Conservation (phyloP, 345 rosid genomes). For the Eutrema heterophyllum region DNA sequence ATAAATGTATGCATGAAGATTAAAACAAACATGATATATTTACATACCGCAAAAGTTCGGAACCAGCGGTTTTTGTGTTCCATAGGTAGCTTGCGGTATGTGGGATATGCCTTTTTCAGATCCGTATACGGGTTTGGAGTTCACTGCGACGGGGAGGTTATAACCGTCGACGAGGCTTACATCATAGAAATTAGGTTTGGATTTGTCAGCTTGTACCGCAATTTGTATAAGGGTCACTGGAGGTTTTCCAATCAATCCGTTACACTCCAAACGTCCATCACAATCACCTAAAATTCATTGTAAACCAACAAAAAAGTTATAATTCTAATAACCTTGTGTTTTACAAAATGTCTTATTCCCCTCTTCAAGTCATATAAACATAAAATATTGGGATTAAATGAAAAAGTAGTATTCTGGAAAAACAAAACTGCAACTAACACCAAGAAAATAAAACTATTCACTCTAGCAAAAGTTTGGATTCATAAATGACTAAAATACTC, state of each 20-base stretch:
- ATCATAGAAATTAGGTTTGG: slow-evolving; percentile 55
- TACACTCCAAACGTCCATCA: slow-evolving; percentile 61
- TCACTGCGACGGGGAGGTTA: slow-evolving; percentile 57
- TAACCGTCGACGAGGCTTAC: slow-evolving; percentile 84
- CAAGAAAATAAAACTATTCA: too few species aligned
- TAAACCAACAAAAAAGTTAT: not conserved
- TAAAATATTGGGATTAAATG: not conserved
- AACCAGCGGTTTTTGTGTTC: too few species aligned
- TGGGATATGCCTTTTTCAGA: too few species aligned
- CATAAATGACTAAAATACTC: too few species aligned
- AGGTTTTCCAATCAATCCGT: slow-evolving; percentile 71
- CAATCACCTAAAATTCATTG: slow-evolving; percentile 40
- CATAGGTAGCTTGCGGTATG: too few species aligned
- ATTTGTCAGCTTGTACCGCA: slow-evolving; percentile 44
- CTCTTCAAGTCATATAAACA: not conserved
- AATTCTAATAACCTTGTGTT: not conserved
- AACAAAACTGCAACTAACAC: too few species aligned
- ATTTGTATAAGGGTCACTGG: slow-evolving; percentile 66
- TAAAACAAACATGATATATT: too few species aligned
- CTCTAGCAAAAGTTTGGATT: too few species aligned
- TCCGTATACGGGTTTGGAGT: slow-evolving; percentile 19
- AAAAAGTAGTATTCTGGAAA: too few species aligned
- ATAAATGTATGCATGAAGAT: too few species aligned
- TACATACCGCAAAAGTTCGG: too few species aligned
- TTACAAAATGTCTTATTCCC: not conserved